Evolutionary conservation across 164 flowering plant species (phyloP), one percentile per base, ranked within the genome.

Genomic region (Tetrastigma voinierianum): DNA sequence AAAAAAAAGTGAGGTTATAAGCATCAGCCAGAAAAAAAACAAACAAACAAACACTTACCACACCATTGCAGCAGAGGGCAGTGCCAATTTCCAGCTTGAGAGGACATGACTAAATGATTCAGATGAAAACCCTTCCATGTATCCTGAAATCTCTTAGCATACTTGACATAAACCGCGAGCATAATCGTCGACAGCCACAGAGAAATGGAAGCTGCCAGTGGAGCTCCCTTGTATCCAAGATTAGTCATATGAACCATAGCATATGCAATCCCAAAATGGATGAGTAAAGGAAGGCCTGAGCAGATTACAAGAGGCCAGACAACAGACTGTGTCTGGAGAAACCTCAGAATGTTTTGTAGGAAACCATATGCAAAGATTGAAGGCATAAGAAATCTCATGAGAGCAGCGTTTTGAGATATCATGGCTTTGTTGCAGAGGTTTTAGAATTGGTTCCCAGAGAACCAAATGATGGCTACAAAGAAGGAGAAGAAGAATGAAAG

Each of bases 31-130:
- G 40, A 32, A 45, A 59, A 40, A 24, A 14, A 32, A 52, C 15
- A 9, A 24, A 54, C 10, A 67, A 1, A 51, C n/a, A 49, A 53
- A 18, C 23, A 78, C 89, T 76, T 63, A 91, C 98, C 98, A 94
- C 3, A 91, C 90, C 97, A 94, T 94, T 46, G 93, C 86, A 14
- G 97, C 98, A 48, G 97, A 91, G 6, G 98, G 93, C 59, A 91
- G 57, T 8, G 96, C 95, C 63, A 91, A 70, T 76, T 85, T 90
- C 78, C 91, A 71, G 73, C 58, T 83, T 7, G 76, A 46, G 48
- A 72, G 25, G 11, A 94, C 68, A 51, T 84, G 64, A 47, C 58
- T 15, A 47, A 85, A 80, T 10, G 84, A 84, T 58, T 90, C 92
- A 14, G 64, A 51, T 0, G 95, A 83, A 57, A 89, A 67, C 43